These are phyloP conservation scores for Ascochyta fabae DNA, from an alignment of 2,329 filamentous ascomycete species.

Conservation along the genomic window DNA sequence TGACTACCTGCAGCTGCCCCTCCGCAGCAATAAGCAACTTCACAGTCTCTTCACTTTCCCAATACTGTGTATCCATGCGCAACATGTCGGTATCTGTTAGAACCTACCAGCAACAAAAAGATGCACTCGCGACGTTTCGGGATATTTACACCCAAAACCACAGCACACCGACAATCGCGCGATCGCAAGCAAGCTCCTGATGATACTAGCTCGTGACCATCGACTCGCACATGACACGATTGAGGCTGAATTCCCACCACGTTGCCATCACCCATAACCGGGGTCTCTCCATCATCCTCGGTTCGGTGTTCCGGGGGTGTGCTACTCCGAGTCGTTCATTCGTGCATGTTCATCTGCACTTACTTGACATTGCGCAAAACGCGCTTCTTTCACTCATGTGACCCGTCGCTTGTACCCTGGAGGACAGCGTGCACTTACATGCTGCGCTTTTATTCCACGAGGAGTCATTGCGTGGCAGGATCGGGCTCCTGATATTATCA, in stretches of 20 bases:
- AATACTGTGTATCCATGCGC: no score
- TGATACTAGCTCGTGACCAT: slow-evolving; percentile 5
- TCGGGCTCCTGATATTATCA: not conserved
- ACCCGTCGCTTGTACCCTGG: not conserved
- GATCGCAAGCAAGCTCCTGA: not conserved
- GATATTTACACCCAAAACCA: not conserved
- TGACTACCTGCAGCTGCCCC: not conserved
- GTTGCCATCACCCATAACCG: not conserved
- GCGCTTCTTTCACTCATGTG: slow-evolving; percentile 13
- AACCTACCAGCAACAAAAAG: not conserved
- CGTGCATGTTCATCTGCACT: not conserved
- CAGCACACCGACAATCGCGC: not conserved
- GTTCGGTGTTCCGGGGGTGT: not conserved
- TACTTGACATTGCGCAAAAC: slow-evolving; percentile 2
- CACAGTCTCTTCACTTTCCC: no score
- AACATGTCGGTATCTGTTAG: not conserved
- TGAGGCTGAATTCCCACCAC: not conserved
- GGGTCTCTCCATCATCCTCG: not conserved
- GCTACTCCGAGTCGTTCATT: not conserved
- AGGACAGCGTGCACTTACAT: not conserved
- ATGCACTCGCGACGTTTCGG: not conserved
- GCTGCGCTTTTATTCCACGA: not conserved
- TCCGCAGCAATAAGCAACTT: not conserved
- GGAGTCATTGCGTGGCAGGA: not conserved
- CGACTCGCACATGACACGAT: slow-evolving; percentile 6